Evolutionary conservation across 371 early-diverging fungal species (phyloP).

Genomic region (Apophysomyces elegans): DNA sequence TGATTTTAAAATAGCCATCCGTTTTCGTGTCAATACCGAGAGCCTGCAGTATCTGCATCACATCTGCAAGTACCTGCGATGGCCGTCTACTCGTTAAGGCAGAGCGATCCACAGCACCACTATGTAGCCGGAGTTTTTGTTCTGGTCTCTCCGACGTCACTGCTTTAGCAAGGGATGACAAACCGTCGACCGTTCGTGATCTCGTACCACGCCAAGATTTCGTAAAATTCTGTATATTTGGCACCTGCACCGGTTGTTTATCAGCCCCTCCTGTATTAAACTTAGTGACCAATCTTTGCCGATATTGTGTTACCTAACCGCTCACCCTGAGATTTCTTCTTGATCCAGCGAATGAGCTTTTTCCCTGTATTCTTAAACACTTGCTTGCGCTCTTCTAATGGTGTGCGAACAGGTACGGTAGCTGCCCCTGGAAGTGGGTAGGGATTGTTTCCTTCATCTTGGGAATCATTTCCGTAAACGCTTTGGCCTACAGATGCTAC

Average conservation of each 20-base stretch:
- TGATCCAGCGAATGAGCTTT: slow-evolving; percentile 21
- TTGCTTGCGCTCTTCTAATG: not conserved
- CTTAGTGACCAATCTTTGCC: not conserved
- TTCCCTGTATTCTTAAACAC: slow-evolving; percentile 1
- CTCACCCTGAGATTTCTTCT: slow-evolving; percentile 21
- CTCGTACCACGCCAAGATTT: not conserved
- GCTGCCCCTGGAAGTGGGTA: not conserved
- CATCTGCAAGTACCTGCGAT: slow-evolving; percentile 12
- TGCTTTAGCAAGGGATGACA: not conserved
- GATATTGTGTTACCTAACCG: too few species aligned
- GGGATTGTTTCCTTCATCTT: not conserved
- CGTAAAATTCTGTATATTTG: not conserved
- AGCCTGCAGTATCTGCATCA: slow-evolving; percentile 16
- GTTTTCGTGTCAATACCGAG: slow-evolving; percentile 17
- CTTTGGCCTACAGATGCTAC: slow-evolving; percentile 10
- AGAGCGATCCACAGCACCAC: slow-evolving; percentile 17
- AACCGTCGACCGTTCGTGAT: slow-evolving; percentile 3
- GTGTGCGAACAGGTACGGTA: not conserved
- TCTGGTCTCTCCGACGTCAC: not conserved
- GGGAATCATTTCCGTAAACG: not conserved
- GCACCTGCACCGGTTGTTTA: not conserved
- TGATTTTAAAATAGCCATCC: slow-evolving; percentile 19
- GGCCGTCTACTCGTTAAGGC: slow-evolving; percentile 18
- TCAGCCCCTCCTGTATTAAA: not conserved
- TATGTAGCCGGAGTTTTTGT: slow-evolving; percentile 6